Base-by-base conservation (phyloP, 2,329 filamentous ascomycete genomes). In the Coniochaeta sp. region DNA sequence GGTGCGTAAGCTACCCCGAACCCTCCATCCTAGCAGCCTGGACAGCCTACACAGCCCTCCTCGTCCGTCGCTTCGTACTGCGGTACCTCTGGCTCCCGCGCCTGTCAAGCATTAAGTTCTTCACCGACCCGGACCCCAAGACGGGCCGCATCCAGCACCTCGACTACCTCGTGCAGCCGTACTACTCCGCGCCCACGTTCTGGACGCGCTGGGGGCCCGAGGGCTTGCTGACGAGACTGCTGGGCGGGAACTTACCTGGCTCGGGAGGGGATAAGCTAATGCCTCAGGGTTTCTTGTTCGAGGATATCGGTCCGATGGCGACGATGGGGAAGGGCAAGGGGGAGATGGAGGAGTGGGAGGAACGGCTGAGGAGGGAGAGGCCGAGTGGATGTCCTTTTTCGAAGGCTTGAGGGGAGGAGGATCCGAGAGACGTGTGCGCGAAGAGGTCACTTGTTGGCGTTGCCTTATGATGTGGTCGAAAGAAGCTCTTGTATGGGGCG, bases 131-230 rank as follows among this genome's bases (percentile, higher is more conserved):
- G 0, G 77, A 87, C 55, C 67, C 72, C 9, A 66, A 73, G 27
- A 76, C 78, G 0, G 78, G 78, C 0, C 76, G 78, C 3, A 74
- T 82, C 55, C 71, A 75, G 50, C 63, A 59, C 63, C 58, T 69
- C 0, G 57, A 71, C 32, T 87, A 82, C 66, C 74, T 83, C 24
- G 78, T 80, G 10, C 77, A 82, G 46, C 86, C 86, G 2, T 87
- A 79, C 67, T 89, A 88, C 65, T 72, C 79, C 22, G 73, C 77
- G 54, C 74, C 74, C 26, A 85, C 78, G 0, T 64, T 79, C 35
- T 81, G 75, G 79, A 81, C 76, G 59, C 78, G 80, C 53, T 89
- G 79, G 82, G 81, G 79, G 2, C 83, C 76, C 0, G 64, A 65
- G 53, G 82, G 75, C 0, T 75, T 75, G 72, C 52, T 79, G 4